Base-by-base conservation (phyloP, 2,329 filamentous ascomycete genomes). In the Trichoderma sp. region DNA sequence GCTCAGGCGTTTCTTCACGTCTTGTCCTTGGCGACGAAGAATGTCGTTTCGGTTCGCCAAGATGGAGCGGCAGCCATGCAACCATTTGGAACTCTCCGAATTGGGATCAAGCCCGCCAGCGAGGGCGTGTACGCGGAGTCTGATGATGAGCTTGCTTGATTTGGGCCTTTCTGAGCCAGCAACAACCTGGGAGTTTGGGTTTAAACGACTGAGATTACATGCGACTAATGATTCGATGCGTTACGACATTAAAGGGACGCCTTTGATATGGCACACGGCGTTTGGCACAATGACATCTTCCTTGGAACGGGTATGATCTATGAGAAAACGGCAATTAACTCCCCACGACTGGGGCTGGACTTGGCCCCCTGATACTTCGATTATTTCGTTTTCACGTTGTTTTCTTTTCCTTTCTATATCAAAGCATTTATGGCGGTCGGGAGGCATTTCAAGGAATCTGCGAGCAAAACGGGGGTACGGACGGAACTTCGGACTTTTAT, bases 1-100 rank as follows among this genome's bases (percentile, higher is more conserved):
- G 88, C 90, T 2, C 90, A 93, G 74, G 91, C 88, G 0, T 89
- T 92, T 73, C 86, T 90, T 77, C 90, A 95, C 74, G 82, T 91
- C 2, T 82, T 96, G 15, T 82, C 84, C 12, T 81, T 95, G 50
- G 88, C 86, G 6, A 92, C 87, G 2, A 91, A 88, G 76, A 83
- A 83, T 2, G 75, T 84, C 63, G 78, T 94, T 51, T 74, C 77
- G 19, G 86, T 93, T 5, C 76, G 83, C 67, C 92, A 96, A 76
- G 78, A 82, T 3, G 75, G 75, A 30, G 72, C 74, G 26, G 68
- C 71, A 6, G 64, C 75, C 7, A 70, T 72, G 7, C 61, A 74
- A 58, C 76, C 80, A 2, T 85, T 83, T 69, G 83, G 83, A 0
- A 69, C 69, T 0, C 84, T 86, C 66, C 78, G 74, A 59, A 69